Percentiles rank a stretch among this genome's conserved stretches.
phyloP scores from a whole-genome alignment of 257 asterid species.

The Solanum dulcamara region DNA sequence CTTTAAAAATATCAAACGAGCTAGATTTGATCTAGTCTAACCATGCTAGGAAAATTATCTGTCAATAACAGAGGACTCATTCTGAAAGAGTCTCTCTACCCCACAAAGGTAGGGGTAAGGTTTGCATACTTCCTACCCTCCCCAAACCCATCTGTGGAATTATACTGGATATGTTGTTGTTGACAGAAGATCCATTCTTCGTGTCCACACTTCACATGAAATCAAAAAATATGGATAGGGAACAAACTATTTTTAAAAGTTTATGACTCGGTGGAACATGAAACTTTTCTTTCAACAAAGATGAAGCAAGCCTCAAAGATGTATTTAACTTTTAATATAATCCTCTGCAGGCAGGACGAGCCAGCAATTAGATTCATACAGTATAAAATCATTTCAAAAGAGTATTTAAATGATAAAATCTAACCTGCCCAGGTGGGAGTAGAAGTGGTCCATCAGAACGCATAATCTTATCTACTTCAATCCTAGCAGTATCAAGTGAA shows the following conservation, averaged over 20 bases:
- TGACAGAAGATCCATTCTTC: neutral
- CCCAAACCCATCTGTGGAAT: neutral
- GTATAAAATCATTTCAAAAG: neutral
- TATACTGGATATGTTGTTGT: neutral
- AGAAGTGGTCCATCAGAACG: conserved; percentile 86
- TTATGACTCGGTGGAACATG: neutral
- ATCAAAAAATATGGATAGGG: neutral
- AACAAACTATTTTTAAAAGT: neutral
- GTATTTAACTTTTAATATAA: neutral
- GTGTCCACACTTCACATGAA: neutral
- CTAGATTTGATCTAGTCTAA: neutral
- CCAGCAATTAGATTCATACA: neutral
- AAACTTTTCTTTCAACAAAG: neutral
- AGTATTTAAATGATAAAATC: neutral
- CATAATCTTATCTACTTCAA: conserved; percentile 77
- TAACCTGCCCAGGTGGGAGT: conserved; percentile 94
- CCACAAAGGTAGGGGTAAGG: neutral
- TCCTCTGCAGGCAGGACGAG: neutral
- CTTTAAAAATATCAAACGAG: neutral
- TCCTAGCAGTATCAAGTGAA: conserved; percentile 55
- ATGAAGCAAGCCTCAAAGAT: neutral
- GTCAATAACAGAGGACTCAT: neutral
- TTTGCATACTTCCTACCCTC: neutral
- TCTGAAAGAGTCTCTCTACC: neutral
- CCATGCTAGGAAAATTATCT: neutral